These are phyloP conservation scores for Ailanthus altissimus DNA, from an alignment of 345 rosid species.

Conservation along the genomic window DNA sequence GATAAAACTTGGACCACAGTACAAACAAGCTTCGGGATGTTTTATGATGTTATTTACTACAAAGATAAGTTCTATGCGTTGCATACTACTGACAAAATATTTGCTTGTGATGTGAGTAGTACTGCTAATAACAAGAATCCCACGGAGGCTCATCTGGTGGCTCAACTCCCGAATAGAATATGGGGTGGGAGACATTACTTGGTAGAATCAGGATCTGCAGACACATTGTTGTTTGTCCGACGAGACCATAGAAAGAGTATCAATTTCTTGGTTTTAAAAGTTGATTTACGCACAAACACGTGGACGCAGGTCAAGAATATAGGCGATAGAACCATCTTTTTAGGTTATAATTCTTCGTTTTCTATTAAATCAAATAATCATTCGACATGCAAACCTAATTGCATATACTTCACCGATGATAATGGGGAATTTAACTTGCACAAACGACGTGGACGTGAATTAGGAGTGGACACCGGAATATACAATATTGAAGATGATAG, in stretches of 20 bases:
- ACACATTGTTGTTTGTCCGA: background rate
- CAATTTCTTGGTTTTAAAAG: background rate
- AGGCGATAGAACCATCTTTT: background rate
- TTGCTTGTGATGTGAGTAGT: no score
- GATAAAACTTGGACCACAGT: no score
- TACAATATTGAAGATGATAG: background rate
- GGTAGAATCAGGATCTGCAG: background rate
- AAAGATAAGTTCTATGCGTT: no score
- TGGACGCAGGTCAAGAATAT: background rate
- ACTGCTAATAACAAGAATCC: no score
- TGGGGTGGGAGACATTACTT: no score
- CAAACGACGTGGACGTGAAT: rapidly evolving
- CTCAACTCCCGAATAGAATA: no score
- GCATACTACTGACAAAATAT: no score
- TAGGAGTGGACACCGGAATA: background rate
- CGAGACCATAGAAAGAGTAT: background rate
- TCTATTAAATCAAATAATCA: background rate
- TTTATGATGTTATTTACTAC: no score
- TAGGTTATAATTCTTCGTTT: background rate
- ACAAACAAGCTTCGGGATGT: no score
- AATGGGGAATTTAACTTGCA: rapidly evolving
- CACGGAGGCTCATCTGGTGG: no score
- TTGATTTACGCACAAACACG: background rate
- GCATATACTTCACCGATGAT: conserved; percentile 1
- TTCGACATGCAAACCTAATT: background rate